Evolutionary conservation across 2,329 filamentous ascomycete genomes (phyloP).

Genomic region (Zasmidium cellare): DNA sequence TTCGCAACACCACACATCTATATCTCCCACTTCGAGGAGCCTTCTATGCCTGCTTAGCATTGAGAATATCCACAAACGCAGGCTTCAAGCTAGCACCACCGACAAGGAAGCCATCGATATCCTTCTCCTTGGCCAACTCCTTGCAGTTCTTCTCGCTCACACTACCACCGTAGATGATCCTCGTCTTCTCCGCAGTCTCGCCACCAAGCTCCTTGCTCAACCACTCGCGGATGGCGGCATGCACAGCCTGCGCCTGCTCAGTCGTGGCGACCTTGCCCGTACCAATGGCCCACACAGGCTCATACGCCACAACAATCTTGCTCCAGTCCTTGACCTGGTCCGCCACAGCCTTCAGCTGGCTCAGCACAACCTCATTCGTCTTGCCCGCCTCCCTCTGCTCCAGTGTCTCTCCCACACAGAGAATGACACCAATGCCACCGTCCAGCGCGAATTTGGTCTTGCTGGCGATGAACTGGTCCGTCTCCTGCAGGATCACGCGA

Average conservation of each 20-base stretch:
- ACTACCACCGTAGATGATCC: slow-evolving; percentile 94
- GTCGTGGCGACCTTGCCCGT: slow-evolving; percentile 91
- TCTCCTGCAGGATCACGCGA: slow-evolving; percentile 83
- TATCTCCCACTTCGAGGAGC: background rate
- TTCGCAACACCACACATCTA: background rate
- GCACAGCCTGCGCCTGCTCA: slow-evolving; percentile 89
- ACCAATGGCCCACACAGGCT: slow-evolving; percentile 94
- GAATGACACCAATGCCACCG: slow-evolving; percentile 84
- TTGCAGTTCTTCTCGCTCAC: slow-evolving; percentile 98
- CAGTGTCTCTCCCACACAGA: slow-evolving; percentile 95
- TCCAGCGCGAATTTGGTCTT: slow-evolving; percentile 95
- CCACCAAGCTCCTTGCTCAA: slow-evolving; percentile 72
- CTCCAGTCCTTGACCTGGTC: slow-evolving; percentile 83
- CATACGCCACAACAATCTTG: slow-evolving; percentile 95
- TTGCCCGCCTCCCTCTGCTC: slow-evolving; percentile 84
- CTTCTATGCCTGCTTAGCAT: slow-evolving; percentile 48
- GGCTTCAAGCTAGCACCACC: slow-evolving; percentile 96
- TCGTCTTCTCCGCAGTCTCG: slow-evolving; percentile 79
- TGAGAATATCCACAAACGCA: slow-evolving; percentile 76
- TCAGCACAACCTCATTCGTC: slow-evolving; percentile 83
- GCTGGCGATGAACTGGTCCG: slow-evolving; percentile 76
- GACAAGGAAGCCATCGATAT: slow-evolving; percentile 98
- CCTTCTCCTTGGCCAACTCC: slow-evolving; percentile 85
- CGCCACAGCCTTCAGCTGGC: slow-evolving; percentile 79
- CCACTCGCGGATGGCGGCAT: slow-evolving; percentile 89